phyloP scores from a whole-genome alignment of 2,329 filamentous ascomycete species.

The Pestalotiopsis sp. region DNA sequence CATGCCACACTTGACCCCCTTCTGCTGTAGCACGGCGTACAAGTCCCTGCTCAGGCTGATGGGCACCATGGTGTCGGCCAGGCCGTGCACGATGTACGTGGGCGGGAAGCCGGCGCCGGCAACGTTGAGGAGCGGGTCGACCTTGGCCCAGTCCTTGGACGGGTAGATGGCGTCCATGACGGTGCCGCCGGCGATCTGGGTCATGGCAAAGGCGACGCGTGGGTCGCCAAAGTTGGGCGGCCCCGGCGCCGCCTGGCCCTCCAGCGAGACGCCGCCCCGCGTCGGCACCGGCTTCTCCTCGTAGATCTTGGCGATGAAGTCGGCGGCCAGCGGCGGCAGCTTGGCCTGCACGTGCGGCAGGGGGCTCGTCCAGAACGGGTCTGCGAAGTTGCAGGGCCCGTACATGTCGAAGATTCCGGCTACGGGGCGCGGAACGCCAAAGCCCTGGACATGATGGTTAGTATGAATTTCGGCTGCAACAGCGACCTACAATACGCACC shows the following conservation, averaged over 20 bases:
- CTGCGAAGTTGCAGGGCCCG: conserved; percentile 40
- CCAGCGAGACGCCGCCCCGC: conserved; percentile 40
- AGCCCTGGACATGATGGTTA: conserved; percentile 32
- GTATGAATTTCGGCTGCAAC: too few relatives aligned
- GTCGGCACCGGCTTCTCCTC: conserved; percentile 38
- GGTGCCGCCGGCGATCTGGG: conserved; percentile 41
- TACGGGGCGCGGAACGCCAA: conserved; percentile 34
- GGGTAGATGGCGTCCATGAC: conserved; percentile 37
- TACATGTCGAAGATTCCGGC: conserved; percentile 44
- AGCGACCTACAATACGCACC: conserved; percentile 26
- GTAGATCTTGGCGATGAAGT: conserved; percentile 39
- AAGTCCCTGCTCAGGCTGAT: conserved; percentile 36
- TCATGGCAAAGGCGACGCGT: conserved; percentile 41
- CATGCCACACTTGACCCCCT: conserved; percentile 37
- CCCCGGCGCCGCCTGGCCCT: conserved; percentile 36
- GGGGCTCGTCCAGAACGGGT: conserved; percentile 38
- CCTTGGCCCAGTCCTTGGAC: conserved; percentile 25
- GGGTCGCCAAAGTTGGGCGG: conserved; percentile 38
- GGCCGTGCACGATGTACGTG: conserved; percentile 45
- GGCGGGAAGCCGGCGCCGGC: conserved; percentile 31
- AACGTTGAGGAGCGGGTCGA: conserved; percentile 39
- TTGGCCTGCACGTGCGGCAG: conserved; percentile 32
- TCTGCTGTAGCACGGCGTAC: conserved; percentile 24
- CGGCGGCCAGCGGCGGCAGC: conserved; percentile 26
- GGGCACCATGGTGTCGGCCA: conserved; percentile 40